Evolutionary conservation across 169 alveolate genomes (phyloP).

Genomic region (Perkinsus marinus): DNA sequence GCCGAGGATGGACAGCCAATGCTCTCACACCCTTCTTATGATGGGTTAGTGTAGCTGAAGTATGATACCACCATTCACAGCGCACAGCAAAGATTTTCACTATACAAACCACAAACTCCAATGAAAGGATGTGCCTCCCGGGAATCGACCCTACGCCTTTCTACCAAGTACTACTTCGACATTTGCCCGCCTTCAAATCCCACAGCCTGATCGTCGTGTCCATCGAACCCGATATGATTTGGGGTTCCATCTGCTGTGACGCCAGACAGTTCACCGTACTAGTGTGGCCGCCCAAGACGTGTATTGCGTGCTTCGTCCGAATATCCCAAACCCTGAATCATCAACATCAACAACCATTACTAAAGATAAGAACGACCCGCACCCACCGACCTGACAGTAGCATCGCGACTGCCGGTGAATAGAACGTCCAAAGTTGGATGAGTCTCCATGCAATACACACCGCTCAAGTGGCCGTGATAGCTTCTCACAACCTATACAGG

Average conservation of each 20-base stretch:
- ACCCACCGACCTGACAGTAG: slow-evolving; percentile 30
- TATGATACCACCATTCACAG: not conserved
- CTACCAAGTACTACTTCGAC: slow-evolving; percentile 22
- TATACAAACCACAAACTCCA: too few species aligned
- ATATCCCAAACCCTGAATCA: slow-evolving; percentile 68
- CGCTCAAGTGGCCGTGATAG: slow-evolving; percentile 67
- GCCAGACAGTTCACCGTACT: slow-evolving; percentile 52
- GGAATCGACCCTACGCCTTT: too few species aligned
- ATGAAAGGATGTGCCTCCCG: not conserved
- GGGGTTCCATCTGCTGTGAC: slow-evolving; percentile 69
- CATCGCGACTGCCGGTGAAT: slow-evolving; percentile 74
- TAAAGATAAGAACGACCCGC: not conserved
- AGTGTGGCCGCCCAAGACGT: slow-evolving; percentile 62
- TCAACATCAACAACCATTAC: not conserved
- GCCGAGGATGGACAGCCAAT: slow-evolving; percentile 53
- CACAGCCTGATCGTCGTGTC: slow-evolving; percentile 68
- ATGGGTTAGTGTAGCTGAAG: slow-evolving; percentile 48
- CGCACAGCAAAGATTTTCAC: not conserved
- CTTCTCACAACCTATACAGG: slow-evolving; percentile 50
- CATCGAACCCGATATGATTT: slow-evolving; percentile 62
- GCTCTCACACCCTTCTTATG: slow-evolving; percentile 71
- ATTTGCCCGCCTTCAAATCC: slow-evolving; percentile 68
- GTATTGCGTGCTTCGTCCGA: slow-evolving; percentile 60
- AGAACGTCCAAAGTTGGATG: slow-evolving; percentile 73
- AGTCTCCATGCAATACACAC: slow-evolving; percentile 57